Evolutionary conservation across 768 basidiomycete species (phyloP).

Genomic region (Russula dissimulans): DNA sequence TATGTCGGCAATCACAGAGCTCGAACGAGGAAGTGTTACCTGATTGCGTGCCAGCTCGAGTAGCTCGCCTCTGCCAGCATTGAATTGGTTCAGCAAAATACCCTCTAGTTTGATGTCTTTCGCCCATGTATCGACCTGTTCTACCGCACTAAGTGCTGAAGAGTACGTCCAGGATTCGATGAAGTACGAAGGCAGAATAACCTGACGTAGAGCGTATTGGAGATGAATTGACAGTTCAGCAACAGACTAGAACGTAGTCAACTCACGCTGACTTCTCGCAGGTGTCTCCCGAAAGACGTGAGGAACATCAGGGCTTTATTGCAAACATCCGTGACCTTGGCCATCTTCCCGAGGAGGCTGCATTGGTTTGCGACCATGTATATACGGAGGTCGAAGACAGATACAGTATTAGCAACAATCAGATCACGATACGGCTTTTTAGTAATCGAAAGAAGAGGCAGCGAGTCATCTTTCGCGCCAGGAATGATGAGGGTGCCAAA

Average conservation of each 20-base stretch:
- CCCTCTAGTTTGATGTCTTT: slow-evolving; percentile 40
- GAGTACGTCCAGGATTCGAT: slow-evolving; percentile 93
- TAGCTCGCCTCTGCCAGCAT: slow-evolving; percentile 81
- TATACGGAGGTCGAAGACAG: slow-evolving; percentile 86
- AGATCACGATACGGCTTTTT: slow-evolving; percentile 86
- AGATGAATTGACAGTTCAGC: background rate
- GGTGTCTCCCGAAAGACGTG: slow-evolving; percentile 59
- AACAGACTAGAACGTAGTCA: background rate
- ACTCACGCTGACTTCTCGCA: slow-evolving; percentile 68
- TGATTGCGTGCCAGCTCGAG: slow-evolving; percentile 83
- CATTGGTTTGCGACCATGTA: slow-evolving; percentile 89
- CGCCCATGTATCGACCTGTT: slow-evolving; percentile 70
- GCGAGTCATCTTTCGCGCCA: slow-evolving; percentile 62
- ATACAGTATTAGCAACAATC: slow-evolving; percentile 83
- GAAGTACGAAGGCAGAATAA: slow-evolving; percentile 55
- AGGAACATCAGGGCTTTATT: slow-evolving; percentile 68
- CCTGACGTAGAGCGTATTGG: slow-evolving; percentile 26
- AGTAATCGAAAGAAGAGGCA: slow-evolving; percentile 64
- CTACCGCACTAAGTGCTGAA: slow-evolving; percentile 74
- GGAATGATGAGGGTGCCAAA: slow-evolving; percentile 79
- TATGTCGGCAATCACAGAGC: slow-evolving; percentile 4
- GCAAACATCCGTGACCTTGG: slow-evolving; percentile 60
- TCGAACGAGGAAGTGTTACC: slow-evolving; percentile 27
- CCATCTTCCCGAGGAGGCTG: slow-evolving; percentile 58
- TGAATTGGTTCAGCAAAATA: slow-evolving; percentile 40